Conservation (phyloP, 306 rosid species). For the Elaeagnus macrophylla region DNA sequence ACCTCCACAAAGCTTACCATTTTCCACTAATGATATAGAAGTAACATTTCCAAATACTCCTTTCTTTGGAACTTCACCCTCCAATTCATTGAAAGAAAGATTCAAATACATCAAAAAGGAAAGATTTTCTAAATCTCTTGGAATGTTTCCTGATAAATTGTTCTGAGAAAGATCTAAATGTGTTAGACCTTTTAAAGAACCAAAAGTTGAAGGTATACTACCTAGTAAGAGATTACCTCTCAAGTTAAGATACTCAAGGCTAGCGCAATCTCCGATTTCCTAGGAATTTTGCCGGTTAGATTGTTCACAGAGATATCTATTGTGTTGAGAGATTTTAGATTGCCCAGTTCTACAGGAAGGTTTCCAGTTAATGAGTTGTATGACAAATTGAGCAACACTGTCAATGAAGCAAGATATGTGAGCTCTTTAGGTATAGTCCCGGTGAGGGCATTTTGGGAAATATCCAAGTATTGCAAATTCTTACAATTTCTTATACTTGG, state of each 20-base stretch:
- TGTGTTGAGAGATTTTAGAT: neutral
- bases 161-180: slow-evolving; percentile 26
- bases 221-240: slow-evolving; percentile 22
- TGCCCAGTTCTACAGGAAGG: slow-evolving; percentile 17
- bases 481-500: slow-evolving; percentile 13
- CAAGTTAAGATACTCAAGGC: slow-evolving; percentile 19
- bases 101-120: slow-evolving; percentile 12
- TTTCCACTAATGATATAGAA: neutral
- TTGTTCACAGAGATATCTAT: slow-evolving; percentile 26
- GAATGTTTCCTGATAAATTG: slow-evolving; percentile 27
- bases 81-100: slow-evolving; percentile 32
- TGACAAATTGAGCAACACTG: slow-evolving; percentile 16
- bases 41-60: slow-evolving; percentile 30
- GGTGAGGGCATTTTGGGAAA: slow-evolving; percentile 11
- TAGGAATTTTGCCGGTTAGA: slow-evolving; percentile 24
- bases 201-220: slow-evolving; percentile 28
- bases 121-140: slow-evolving; percentile 14
- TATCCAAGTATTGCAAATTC: neutral
- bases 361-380: slow-evolving; percentile 18
- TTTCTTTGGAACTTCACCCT: slow-evolving; percentile 31
- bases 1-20: slow-evolving; percentile 20
- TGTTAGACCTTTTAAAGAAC: slow-evolving; percentile 20
- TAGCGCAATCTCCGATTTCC: slow-evolving; percentile 18
- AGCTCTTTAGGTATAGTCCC: slow-evolving; percentile 29
- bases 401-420: slow-evolving; percentile 5